Percentiles rank a stretch among this genome's conserved stretches.
These are phyloP conservation scores for Xanthoparmelia taractica DNA, from an alignment of 495 filamentous ascomycete species.

Conservation along the genomic window DNA sequence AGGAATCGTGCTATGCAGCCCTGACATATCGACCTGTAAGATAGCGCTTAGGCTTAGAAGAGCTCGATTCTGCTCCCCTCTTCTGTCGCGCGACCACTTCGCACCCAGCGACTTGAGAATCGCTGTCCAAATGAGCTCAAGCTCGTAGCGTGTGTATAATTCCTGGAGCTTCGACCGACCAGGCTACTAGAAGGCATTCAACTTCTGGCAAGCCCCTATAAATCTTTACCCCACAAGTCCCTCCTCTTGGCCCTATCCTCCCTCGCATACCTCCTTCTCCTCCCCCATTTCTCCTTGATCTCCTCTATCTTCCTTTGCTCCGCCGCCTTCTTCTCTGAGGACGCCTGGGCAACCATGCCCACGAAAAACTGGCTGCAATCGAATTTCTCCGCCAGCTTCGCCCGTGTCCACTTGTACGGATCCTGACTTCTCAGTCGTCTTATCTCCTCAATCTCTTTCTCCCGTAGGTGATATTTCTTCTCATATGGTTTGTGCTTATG, in stretches of 20 bases:
- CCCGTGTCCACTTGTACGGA: conserved; percentile 64
- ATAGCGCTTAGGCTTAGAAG: not conserved
- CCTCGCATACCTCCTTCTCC: conserved; percentile 58
- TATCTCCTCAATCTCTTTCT: conserved; percentile 71
- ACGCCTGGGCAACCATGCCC: conserved; percentile 44
- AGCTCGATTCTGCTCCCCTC: not conserved
- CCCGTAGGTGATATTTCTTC: conserved; percentile 70
- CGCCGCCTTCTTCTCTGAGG: conserved; percentile 39
- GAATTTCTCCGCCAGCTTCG: conserved; percentile 62
- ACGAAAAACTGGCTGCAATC: conserved; percentile 73
- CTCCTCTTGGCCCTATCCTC: conserved; percentile 65
- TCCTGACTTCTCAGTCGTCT: conserved; percentile 57
- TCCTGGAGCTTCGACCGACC: not conserved
- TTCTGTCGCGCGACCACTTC: not conserved
- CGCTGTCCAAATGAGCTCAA: not conserved
- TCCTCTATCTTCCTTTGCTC: conserved; percentile 51
- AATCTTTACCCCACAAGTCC: conserved; percentile 48
- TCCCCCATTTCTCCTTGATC: conserved; percentile 65
- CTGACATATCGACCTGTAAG: not conserved
- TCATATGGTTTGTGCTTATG: conserved; percentile 41
- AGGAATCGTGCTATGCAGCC: not conserved
- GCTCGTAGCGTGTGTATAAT: not conserved
- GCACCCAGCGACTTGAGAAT: not conserved
- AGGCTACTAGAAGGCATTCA: not conserved
- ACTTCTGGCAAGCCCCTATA: conserved; percentile 15